Base-by-base conservation (phyloP, 139 green algal species). In the Chlamydomonas eustigma region DNA sequence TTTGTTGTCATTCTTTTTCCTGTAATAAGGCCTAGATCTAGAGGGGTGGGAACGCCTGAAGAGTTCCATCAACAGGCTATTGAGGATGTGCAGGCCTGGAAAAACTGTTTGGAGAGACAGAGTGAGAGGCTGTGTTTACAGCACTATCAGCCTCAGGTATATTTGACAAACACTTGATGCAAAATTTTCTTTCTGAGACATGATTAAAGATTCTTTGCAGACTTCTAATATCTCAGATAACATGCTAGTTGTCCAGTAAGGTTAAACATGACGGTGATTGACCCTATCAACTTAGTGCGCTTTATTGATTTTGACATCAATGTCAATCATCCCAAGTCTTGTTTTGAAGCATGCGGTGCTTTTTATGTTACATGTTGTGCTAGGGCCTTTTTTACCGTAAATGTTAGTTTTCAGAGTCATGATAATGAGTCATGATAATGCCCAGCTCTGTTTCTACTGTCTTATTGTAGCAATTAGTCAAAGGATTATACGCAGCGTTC, bases 401-500 rank as follows among this genome's bases (percentile, higher is more conserved):
- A n/a, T n/a, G n/a, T n/a, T n/a, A n/a, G n/a, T n/a, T n/a, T n/a
- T n/a, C n/a, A n/a, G n/a, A n/a, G n/a, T n/a, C n/a, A n/a, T n/a
- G n/a, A 5, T 4, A 63, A 63, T 28, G 50, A 63, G 18, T 22
- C 50, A 63, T 28, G 18, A 18, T 22, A 63, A 22, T 28, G 50
- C 39, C 39, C 39, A 2, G 18, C 39, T 32, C 58, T 50, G 33
- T 1, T 6, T 34, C 39, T 12, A 4, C 8, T 34, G 34, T 1
- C n/a, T n/a, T n/a, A 39, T 25, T 32, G 12, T 34, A 72, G 65
- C 65, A 72, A 31, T 34, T 72, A 4, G 34, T 72, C 65, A 72
- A 72, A 34, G 85, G 84, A 51, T 81, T 89, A 80, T 89, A 89
- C 50, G 44, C 58, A 0, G 71, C 71, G 8, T 89, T 85, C 78